Conservation (phyloP, 2,329 filamentous ascomycete genomes). For the Pestalotiopsis sp. region DNA sequence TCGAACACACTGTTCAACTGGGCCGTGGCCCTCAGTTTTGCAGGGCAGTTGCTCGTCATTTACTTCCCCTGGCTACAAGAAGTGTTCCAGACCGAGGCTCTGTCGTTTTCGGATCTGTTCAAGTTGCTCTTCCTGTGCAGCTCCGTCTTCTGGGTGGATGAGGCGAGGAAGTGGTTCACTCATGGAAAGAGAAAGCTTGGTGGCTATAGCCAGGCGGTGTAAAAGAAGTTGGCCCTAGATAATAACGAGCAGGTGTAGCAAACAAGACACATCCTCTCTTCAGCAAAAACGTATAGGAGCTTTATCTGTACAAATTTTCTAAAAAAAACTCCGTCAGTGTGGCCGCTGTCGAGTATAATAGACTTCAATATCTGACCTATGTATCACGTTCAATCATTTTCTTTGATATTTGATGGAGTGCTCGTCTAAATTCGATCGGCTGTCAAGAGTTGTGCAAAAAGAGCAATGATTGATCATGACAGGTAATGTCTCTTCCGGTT, state of each 20-base stretch:
- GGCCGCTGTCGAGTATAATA: not conserved
- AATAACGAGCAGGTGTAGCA: not conserved
- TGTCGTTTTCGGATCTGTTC: conserved; percentile 73
- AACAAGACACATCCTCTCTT: not conserved
- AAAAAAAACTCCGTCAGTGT: not conserved
- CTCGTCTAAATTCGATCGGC: no score
- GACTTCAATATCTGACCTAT: not conserved
- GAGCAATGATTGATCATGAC: no score
- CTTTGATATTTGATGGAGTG: not conserved
- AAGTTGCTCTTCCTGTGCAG: conserved; percentile 76
- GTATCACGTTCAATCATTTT: not conserved
- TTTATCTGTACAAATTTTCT: conserved; percentile 7
- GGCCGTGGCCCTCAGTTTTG: conserved; percentile 80
- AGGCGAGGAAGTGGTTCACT: conserved; percentile 78
- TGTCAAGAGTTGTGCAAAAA: no score
- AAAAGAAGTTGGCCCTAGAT: conserved; percentile 20
- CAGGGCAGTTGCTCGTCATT: conserved; percentile 87
- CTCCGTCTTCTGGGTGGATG: conserved; percentile 93
- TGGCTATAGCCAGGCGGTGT: conserved; percentile 68
- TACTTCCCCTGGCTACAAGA: conserved; percentile 93
- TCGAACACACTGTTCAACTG: conserved; percentile 96
- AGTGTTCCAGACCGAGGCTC: conserved; percentile 92
- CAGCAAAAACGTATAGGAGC: not conserved
- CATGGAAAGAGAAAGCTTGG: conserved; percentile 57
- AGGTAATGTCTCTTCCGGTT: no score